These are phyloP conservation scores for Pseudocercospora macadamiae DNA, from an alignment of 2,329 filamentous ascomycete genomes.

Conservation along the genomic window DNA sequence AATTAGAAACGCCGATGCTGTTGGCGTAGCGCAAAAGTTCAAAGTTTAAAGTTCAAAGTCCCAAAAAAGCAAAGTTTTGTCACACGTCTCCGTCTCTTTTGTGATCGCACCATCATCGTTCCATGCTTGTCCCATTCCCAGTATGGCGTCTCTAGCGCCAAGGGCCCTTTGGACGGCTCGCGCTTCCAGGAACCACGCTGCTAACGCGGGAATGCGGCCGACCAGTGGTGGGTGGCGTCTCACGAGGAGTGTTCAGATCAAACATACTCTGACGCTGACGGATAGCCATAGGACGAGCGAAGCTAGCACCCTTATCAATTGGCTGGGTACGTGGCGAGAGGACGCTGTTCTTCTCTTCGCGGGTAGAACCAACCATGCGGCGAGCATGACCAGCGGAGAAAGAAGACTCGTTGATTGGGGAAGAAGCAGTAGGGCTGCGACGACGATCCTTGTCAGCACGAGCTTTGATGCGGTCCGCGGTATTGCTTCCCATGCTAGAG, in stretches of 20 bases:
- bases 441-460: conserved; percentile 53
- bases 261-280: conserved; percentile 26
- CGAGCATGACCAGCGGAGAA: conserved; percentile 69
- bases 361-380: conserved; percentile 66
- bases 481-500: conserved; percentile 42
- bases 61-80: neutral
- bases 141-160: conserved; percentile 14
- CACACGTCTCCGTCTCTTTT: no score
- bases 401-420: conserved; percentile 60
- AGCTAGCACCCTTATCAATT: conserved; percentile 54
- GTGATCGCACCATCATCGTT: no score
- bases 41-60: no score
- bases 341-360: conserved; percentile 56
- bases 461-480: conserved; percentile 26
- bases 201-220: conserved; percentile 19
- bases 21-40: no score
- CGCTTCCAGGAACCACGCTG: conserved; percentile 17
- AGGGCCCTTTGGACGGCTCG: conserved; percentile 13
- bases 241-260: conserved; percentile 20
- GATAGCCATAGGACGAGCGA: conserved; percentile 14
- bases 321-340: conserved; percentile 63
- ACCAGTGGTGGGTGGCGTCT: conserved; percentile 13
- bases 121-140: neutral
- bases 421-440: conserved; percentile 56
- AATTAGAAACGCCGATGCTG: no score